A percentile compares a stretch with the other conserved stretches of the same genome.
Conservation (phyloP, 768 basidiomycete species). For the Serendipita sp. region DNA sequence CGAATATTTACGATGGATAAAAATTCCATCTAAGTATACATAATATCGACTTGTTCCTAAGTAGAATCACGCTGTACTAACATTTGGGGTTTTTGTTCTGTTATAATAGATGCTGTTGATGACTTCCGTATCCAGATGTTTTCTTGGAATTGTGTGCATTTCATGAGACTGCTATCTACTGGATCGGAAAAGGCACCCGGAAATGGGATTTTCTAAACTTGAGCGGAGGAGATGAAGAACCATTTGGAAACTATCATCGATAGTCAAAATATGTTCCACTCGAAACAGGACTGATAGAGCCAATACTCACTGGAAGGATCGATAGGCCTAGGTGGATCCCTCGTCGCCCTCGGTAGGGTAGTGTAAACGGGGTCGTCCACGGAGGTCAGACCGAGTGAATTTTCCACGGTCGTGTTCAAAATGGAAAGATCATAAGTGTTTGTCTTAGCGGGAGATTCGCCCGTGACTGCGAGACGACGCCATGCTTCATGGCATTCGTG, state of each 20-base stretch:
- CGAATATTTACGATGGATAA: not conserved
- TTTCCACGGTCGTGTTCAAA: slow-evolving; percentile 59
- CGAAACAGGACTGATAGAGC: not conserved
- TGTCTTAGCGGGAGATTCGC: slow-evolving; percentile 59
- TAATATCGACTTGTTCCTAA: not conserved
- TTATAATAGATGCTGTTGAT: not conserved
- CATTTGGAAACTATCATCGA: slow-evolving; percentile 12
- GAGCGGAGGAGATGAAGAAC: slow-evolving; percentile 16
- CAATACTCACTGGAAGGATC: slow-evolving; percentile 65
- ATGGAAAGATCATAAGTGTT: slow-evolving; percentile 62
- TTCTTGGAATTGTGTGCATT: too few relatives aligned
- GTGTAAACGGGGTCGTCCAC: slow-evolving; percentile 47
- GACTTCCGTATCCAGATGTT: not conserved
- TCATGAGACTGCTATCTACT: too few relatives aligned
- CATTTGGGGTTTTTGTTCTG: not conserved
- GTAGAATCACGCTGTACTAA: not conserved
- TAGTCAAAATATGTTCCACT: not conserved
- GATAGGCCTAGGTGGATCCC: slow-evolving; percentile 71
- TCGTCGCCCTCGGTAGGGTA: slow-evolving; percentile 56
- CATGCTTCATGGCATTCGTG: slow-evolving; percentile 98
- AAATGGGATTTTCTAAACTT: slow-evolving; percentile 7
- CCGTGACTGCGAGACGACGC: slow-evolving; percentile 67
- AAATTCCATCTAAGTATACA: not conserved
- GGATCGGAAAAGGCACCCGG: not conserved
- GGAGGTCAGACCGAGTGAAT: slow-evolving; percentile 52